phyloP scores from a whole-genome alignment of 345 rosid species.

The Nephelium lappaceum region DNA sequence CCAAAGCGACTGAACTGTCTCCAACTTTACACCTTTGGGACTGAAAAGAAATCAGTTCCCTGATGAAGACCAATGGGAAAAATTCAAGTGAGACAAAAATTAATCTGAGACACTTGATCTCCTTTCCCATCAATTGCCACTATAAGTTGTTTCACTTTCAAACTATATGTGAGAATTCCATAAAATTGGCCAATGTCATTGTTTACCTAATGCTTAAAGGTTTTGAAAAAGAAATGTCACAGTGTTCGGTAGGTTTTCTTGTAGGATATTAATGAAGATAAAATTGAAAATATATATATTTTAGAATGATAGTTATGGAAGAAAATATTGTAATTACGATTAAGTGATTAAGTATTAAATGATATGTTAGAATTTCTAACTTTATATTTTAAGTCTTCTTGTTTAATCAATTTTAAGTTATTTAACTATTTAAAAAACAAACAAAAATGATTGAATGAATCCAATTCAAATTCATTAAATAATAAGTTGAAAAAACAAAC shows the following conservation, averaged over 20 bases:
- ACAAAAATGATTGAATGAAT: too few species aligned
- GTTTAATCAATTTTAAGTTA: too few species aligned
- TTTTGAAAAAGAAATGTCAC: slow-evolving; percentile 4
- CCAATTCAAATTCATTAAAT: too few species aligned
- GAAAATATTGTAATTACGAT: too few species aligned
- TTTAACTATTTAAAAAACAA: too few species aligned
- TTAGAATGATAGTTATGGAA: too few species aligned
- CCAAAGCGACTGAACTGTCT: neutral
- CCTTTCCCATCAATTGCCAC: neutral
- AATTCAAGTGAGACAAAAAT: neutral
- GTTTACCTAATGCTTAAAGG: slow-evolving; percentile 10
- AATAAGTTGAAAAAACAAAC: too few species aligned
- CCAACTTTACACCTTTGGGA: neutral
- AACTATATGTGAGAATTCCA: neutral
- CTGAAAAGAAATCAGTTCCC: neutral
- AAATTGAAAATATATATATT: too few species aligned
- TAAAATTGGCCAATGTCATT: neutral
- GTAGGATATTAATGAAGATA: too few species aligned
- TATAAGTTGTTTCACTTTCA: neutral
- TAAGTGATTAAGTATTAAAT: too few species aligned
- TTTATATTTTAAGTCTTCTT: too few species aligned
- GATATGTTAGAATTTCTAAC: too few species aligned
- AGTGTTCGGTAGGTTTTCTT: neutral
- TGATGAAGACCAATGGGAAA: neutral
- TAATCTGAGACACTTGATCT: neutral